Conservation (phyloP, 176 grass and related monocot species). For the Panicum miliaceum region DNA sequence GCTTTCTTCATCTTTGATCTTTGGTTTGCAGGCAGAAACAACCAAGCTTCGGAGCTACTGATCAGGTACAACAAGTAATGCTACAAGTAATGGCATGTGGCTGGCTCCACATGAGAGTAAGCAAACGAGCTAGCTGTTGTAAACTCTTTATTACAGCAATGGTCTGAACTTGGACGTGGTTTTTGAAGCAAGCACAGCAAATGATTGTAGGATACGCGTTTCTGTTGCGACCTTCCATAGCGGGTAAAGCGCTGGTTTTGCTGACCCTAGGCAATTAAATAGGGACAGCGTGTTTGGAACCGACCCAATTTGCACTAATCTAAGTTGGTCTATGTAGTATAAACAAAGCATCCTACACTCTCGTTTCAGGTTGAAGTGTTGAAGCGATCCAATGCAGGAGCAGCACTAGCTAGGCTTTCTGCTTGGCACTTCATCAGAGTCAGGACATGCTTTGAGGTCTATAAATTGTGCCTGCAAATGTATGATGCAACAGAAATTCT, state of each 20-base stretch:
- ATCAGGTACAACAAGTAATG: background rate
- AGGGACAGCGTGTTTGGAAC: slow-evolving; percentile 26
- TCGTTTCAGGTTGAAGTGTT: slow-evolving; percentile 20
- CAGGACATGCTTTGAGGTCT: background rate
- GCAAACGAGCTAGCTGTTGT: slow-evolving; percentile 1
- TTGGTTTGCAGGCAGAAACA: slow-evolving; percentile 4
- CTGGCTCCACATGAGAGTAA: background rate
- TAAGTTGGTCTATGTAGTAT: slow-evolving; percentile 8
- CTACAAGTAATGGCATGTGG: background rate
- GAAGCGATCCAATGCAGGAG: slow-evolving; percentile 12
- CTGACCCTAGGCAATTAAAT: slow-evolving; percentile 9
- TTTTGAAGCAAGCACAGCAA: slow-evolving; percentile 37
- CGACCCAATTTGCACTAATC: slow-evolving; percentile 36
- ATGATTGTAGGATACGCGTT: slow-evolving; percentile 13
- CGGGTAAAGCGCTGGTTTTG: slow-evolving; percentile 21
- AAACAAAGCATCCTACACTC: background rate
- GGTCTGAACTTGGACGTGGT: slow-evolving; percentile 38
- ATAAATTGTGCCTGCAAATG: slow-evolving; percentile 2
- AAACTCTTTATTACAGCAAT: slow-evolving; percentile 13
- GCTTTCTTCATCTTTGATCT: background rate
- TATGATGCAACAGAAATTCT: too few relatives aligned
- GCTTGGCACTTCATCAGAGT: background rate
- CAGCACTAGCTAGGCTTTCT: background rate
- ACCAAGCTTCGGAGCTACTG: slow-evolving; percentile 2
- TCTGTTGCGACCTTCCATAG: slow-evolving; percentile 20